A percentile compares a stretch with the other conserved stretches of the same genome.
These are phyloP conservation scores for Pyrenochaeta sp. DNA, from an alignment of 2,329 filamentous ascomycete genomes.

Conservation along the genomic window DNA sequence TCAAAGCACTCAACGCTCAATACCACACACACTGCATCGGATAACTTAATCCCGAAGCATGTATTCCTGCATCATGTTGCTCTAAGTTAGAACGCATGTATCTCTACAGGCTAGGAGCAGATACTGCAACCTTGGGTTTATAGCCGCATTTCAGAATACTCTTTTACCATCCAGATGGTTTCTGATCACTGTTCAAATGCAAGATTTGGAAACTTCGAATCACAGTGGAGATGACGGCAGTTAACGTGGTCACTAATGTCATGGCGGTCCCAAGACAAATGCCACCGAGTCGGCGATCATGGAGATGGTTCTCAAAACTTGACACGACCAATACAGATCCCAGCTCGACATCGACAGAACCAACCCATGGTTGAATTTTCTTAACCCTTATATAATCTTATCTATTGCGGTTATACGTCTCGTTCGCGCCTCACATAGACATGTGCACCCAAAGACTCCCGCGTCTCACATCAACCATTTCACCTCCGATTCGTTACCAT, in stretches of 20 bases:
- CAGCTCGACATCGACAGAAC: background rate
- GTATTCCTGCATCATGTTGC: background rate
- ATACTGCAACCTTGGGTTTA: background rate
- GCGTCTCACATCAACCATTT: conserved; percentile 2
- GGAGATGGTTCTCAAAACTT: too few species aligned
- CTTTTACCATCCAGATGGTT: too few species aligned
- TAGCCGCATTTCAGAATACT: background rate
- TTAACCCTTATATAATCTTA: background rate
- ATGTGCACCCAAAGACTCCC: background rate
- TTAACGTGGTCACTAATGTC: too few species aligned
- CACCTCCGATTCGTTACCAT: conserved; percentile 13
- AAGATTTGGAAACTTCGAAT: too few species aligned
- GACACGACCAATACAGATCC: too few species aligned
- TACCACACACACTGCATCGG: conserved; percentile 16
- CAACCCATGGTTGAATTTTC: background rate
- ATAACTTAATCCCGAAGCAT: conserved; percentile 5
- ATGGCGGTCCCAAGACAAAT: too few species aligned
- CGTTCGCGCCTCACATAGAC: conserved; percentile 13
- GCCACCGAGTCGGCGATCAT: too few species aligned
- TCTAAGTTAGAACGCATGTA: background rate
- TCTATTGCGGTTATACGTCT: background rate
- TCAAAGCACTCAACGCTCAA: background rate
- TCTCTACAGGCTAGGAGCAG: background rate
- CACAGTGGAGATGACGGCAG: too few species aligned
- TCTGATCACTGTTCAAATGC: too few species aligned